Evolutionary conservation across 2,329 filamentous ascomycete species (phyloP).

Genomic region (Colletotrichum cereale): DNA sequence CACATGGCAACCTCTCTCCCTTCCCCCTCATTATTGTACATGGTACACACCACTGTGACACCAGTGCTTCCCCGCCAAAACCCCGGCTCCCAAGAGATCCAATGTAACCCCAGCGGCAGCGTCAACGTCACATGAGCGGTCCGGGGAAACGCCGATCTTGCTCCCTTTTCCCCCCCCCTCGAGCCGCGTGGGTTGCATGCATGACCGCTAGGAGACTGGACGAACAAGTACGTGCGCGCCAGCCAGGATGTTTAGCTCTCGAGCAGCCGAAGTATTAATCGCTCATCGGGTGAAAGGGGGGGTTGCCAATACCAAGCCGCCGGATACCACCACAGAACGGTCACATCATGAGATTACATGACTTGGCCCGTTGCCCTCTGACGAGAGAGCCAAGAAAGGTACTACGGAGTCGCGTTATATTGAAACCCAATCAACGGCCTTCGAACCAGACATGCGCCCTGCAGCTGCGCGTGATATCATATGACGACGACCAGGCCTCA

Average conservation of each 20-base stretch:
- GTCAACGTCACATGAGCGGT: constrained; percentile 17
- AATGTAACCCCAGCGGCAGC: constrained; percentile 27
- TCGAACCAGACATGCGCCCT: neutral
- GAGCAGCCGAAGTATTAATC: neutral
- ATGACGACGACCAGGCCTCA: neutral
- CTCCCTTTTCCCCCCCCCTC: constrained; percentile 14
- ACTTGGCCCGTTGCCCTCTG: neutral
- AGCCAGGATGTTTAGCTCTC: constrained; percentile 2
- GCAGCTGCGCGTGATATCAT: constrained; percentile 27
- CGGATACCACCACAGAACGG: constrained; percentile 20
- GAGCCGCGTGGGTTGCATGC: constrained; percentile 4
- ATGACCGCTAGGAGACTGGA: neutral
- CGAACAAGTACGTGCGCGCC: too few relatives aligned
- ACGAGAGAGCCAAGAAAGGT: constrained; percentile 23
- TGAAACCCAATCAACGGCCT: neutral
- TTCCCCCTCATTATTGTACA: constrained; percentile 25
- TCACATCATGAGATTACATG: neutral
- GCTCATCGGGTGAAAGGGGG: constrained; percentile 5
- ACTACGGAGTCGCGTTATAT: neutral
- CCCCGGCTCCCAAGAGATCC: constrained; percentile 32
- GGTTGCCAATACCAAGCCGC: constrained; percentile 12
- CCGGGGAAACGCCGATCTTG: constrained; percentile 14
- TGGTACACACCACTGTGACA: too few relatives aligned
- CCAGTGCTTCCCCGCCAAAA: neutral
- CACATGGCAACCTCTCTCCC: neutral